Evolutionary conservation across 495 filamentous ascomycete species (phyloP).

Genomic region (Aspergillus sclerotiicarbonarius): DNA sequence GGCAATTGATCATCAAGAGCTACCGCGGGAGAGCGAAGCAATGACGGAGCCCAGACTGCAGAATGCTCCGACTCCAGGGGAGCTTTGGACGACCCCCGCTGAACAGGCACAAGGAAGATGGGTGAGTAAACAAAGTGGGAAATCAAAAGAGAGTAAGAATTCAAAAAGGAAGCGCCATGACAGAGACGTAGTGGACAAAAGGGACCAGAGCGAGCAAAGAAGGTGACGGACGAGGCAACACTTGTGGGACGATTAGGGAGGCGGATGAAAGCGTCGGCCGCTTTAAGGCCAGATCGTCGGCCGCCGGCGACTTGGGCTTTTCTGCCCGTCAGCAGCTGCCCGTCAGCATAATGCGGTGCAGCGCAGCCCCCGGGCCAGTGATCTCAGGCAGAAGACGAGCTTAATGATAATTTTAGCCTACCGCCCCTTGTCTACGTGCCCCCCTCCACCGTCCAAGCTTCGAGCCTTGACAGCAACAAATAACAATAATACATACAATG

Average conservation of each 20-base stretch:
- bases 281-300: conserved; percentile 39
- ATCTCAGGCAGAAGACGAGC: background rate
- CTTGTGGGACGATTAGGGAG: conserved; percentile 24
- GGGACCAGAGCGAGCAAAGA: conserved; percentile 14
- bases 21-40: conserved; percentile 3
- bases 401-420: background rate
- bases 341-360: background rate
- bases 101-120: conserved; percentile 15
- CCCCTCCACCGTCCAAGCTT: background rate
- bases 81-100: conserved; percentile 27
- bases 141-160: conserved; percentile 40
- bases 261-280: conserved; percentile 32
- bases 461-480: background rate
- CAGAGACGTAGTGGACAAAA: conserved; percentile 26
- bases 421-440: background rate
- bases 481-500: background rate
- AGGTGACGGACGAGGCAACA: conserved; percentile 25
- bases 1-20: conserved; percentile 6
- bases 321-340: background rate
- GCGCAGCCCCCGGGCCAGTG: no score
- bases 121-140: conserved; percentile 24
- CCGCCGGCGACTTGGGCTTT: background rate
- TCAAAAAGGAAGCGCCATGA: conserved; percentile 35
- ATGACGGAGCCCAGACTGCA: conserved; percentile 7
- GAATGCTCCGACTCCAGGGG: conserved; percentile 15